These are phyloP conservation scores for Alternaria sp. DNA, from an alignment of 2,329 filamentous ascomycete genomes.

Conservation along the genomic window DNA sequence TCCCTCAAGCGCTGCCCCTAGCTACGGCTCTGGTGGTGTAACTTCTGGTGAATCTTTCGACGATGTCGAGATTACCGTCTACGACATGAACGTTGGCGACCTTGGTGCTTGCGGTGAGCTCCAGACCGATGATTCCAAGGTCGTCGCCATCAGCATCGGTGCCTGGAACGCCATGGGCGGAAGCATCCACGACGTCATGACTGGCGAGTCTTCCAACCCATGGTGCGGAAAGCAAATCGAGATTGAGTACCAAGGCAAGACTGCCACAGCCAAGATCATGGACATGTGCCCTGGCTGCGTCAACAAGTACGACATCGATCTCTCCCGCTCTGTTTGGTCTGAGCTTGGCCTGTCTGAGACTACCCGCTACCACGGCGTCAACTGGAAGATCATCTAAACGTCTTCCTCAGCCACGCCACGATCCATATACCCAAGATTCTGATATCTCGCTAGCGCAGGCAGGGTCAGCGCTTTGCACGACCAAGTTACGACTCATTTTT, in stretches of 20 bases:
- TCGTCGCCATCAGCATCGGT: slow-evolving; percentile 38
- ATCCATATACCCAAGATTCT: slow-evolving; percentile 40
- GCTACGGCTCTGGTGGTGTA: slow-evolving; percentile 1
- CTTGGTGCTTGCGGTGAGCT: slow-evolving; percentile 40
- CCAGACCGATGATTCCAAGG: slow-evolving; percentile 29
- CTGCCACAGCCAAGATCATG: slow-evolving; percentile 36
- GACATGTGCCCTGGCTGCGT: slow-evolving; percentile 46
- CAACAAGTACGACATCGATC: slow-evolving; percentile 34
- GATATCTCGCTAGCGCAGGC: slow-evolving; percentile 46
- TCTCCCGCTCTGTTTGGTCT: slow-evolving; percentile 40
- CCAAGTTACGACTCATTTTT: slow-evolving; percentile 37
- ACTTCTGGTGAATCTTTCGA: slow-evolving; percentile 15
- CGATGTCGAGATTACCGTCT: slow-evolving; percentile 43
- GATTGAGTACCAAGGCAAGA: slow-evolving; percentile 41
- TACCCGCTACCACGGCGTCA: slow-evolving; percentile 32
- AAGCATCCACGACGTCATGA: slow-evolving; percentile 39
- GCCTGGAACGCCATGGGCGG: slow-evolving; percentile 30
- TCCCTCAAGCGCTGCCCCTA: slow-evolving; percentile 5
- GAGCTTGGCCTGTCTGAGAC: slow-evolving; percentile 29
- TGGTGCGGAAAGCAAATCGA: slow-evolving; percentile 45
- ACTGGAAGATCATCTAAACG: slow-evolving; percentile 34
- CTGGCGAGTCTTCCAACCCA: slow-evolving; percentile 41
- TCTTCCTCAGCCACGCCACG: slow-evolving; percentile 21
- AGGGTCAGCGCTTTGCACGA: slow-evolving; percentile 51
- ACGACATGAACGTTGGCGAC: slow-evolving; percentile 35